Conservation (phyloP, 495 filamentous ascomycete genomes). For the Penicillium crystallinum region DNA sequence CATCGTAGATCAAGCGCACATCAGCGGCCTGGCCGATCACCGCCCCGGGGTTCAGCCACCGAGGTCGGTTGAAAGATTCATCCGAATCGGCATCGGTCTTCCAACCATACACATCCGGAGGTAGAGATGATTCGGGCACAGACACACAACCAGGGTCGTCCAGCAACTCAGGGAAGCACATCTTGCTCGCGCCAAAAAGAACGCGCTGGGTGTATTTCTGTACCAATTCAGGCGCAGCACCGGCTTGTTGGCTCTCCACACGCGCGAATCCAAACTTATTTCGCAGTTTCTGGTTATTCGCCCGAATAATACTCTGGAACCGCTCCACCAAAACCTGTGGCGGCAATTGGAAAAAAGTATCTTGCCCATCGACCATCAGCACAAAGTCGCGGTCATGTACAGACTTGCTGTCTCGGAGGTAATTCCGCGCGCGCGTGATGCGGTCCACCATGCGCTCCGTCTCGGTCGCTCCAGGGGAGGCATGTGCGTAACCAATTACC, state of each 20-base stretch:
- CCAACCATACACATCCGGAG: conserved; percentile 53
- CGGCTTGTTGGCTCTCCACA: conserved; percentile 20
- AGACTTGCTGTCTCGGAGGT: conserved; percentile 43
- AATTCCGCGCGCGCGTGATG: conserved; percentile 48
- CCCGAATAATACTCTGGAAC: conserved; percentile 46
- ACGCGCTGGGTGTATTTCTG: conserved; percentile 52
- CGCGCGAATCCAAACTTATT: conserved; percentile 44
- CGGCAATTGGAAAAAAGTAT: conserved; percentile 59
- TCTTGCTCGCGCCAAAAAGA: conserved; percentile 57
- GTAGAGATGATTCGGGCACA: conserved; percentile 51
- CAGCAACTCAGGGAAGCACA: conserved; percentile 43
- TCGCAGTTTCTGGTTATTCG: conserved; percentile 44
- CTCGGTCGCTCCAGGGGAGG: conserved; percentile 27
- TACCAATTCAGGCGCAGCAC: conserved; percentile 26
- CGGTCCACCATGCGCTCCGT: conserved; percentile 38
- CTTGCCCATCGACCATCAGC: conserved; percentile 52
- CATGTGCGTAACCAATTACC: conserved; percentile 42
- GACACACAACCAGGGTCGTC: conserved; percentile 48
- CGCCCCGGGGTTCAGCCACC: conserved; percentile 48
- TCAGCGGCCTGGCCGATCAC: conserved; percentile 50
- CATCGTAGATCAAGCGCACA: conserved; percentile 47
- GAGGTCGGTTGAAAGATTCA: conserved; percentile 41
- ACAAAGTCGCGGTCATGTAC: conserved; percentile 56
- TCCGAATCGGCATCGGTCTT: conserved; percentile 44
- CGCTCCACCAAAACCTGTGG: conserved; percentile 52